Evolutionary conservation across 306 rosid genomes (phyloP), one percentile per base, ranked within the genome.

Genomic region (Fragaria ananassa): DNA sequence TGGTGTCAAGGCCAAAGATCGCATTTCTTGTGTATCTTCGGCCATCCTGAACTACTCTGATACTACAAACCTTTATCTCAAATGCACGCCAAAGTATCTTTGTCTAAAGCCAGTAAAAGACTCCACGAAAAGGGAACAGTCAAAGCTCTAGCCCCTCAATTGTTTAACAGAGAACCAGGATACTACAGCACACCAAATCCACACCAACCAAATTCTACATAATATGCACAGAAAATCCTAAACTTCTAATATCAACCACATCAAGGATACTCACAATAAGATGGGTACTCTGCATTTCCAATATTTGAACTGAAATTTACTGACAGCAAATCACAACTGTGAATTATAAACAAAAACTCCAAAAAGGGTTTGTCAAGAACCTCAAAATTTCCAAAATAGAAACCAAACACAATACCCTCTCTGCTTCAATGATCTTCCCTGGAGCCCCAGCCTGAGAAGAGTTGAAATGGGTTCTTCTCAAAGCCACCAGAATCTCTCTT

Each of bases 1-100:
- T 61, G 99, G 99, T 63, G 97, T 95, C 92, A 92, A 86, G 78
- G 99, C 99, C 90, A 95, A 77, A 29, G 99, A 92, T 80, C 99
- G 81, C 80, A 85, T 71, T 84, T 90, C 92, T 75, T 83, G 76
- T 19, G 0, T 80, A 75, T 82, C 83, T 75, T 85, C 91, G 37
- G 71, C 83, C 98, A 95, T 94, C 80, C 74, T 81, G 50, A 81
- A 71, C 77, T 47, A 42, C 71, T 72, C 71, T 67, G 58, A n/a
- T 62, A 80, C 79, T 72, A 5, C 25, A 76, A 76, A 64, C 66
- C 83, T 83, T 62, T 29, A 62, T 39, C 34, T 46, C 71, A 49
- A 45, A 44, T 18, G 51, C 74, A 68, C 63, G 29, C 57, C 23
- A 14, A 49, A 39, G 35, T 45, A 66, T 47, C 58, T 67, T 21